Base-by-base conservation (phyloP, 2,329 filamentous ascomycete species). In the Tolypocladium tropicale region DNA sequence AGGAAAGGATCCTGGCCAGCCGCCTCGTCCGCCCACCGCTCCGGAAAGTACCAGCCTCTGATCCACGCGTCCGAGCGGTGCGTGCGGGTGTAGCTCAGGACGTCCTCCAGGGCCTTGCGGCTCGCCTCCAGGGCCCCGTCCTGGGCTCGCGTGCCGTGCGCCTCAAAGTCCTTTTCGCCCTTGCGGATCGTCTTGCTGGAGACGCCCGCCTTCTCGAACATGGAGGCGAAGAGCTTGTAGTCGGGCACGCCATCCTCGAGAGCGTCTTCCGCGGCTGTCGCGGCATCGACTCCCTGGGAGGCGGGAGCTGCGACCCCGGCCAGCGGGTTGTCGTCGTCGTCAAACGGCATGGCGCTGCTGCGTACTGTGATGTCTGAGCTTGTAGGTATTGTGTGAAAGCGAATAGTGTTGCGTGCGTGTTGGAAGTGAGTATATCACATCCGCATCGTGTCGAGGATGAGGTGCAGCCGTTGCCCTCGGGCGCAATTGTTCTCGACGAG, bases 131-230 rank as follows among this genome's bases (percentile, higher is more conserved):
- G 84, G 10, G 86, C 82, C 56, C 81, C 79, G 61, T 86, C 84
- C 72, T 99, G 94, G 34, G 89, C 83, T 34, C 83, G 81, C 2
- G 94, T 97, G 52, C 89, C 89, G 72, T 97, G 91, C 32, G 89
- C 86, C 73, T 97, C 94, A 70, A 96, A 99, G 74, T 99, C 94
- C 72, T 99, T 99, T 70, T 95, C 91, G 58, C 94, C 94, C 60
- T 91, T 90, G 62, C 93, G 91, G 37, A 95, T 90, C 12, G 92
- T 80, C 63, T 84, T 83, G 53, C 77, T 71, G 10, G 78, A 79
- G 48, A 78, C 71, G 51, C 75, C 73, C 54, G 75, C 73, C 65
- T 81, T 80, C 58, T 74, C 69, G 59, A 79, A 77, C 59, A 81
- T 71, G 33, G 78, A 74, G 4, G 75, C 74, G 60, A 85, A 85